Percentiles rank a stretch among this genome's conserved stretches.
These are phyloP conservation scores for Pseudogymnoascus destructans DNA, from an alignment of 2,329 filamentous ascomycete species.

Conservation along the genomic window DNA sequence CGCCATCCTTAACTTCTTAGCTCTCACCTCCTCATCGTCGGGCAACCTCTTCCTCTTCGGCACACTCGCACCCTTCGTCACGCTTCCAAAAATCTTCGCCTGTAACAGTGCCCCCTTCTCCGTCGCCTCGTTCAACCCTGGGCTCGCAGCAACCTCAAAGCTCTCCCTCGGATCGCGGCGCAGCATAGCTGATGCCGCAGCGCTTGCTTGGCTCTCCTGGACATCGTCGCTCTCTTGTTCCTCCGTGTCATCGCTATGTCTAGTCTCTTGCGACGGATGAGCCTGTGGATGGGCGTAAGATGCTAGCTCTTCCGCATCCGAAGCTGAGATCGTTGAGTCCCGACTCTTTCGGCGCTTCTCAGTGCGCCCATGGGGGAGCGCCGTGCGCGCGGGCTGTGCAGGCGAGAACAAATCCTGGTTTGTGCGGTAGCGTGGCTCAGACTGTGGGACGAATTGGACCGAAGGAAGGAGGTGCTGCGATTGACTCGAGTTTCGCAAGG, in stretches of 20 bases:
- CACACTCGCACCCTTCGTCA: conserved; percentile 37
- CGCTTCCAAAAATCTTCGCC: conserved; percentile 47
- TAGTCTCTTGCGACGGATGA: not conserved
- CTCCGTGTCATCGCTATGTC: conserved; percentile 35
- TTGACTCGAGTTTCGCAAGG: conserved; percentile 33
- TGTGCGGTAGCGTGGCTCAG: conserved; percentile 38
- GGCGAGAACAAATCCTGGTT: conserved; percentile 14
- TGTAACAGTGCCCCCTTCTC: conserved; percentile 34
- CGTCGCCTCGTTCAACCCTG: conserved; percentile 20
- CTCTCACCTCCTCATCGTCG: conserved; percentile 17
- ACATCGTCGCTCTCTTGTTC: conserved; percentile 50
- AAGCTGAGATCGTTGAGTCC: conserved; percentile 73
- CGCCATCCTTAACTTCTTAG: conserved; percentile 17
- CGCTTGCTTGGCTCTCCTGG: conserved; percentile 63
- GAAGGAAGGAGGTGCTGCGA: conserved; percentile 46
- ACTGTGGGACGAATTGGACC: conserved; percentile 47
- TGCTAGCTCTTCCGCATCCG: conserved; percentile 27
- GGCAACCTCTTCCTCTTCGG: conserved; percentile 12
- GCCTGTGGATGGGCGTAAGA: not conserved
- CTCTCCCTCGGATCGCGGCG: conserved; percentile 39
- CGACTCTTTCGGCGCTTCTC: conserved; percentile 55
- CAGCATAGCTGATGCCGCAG: conserved; percentile 62
- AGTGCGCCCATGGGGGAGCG: conserved; percentile 24
- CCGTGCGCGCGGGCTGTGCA: conserved; percentile 28
- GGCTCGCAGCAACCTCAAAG: conserved; percentile 25